Percentiles rank a stretch among this genome's conserved stretches.
phyloP scores from a whole-genome alignment of 495 filamentous ascomycete genomes.

The Penicillium bovifimosum region DNA sequence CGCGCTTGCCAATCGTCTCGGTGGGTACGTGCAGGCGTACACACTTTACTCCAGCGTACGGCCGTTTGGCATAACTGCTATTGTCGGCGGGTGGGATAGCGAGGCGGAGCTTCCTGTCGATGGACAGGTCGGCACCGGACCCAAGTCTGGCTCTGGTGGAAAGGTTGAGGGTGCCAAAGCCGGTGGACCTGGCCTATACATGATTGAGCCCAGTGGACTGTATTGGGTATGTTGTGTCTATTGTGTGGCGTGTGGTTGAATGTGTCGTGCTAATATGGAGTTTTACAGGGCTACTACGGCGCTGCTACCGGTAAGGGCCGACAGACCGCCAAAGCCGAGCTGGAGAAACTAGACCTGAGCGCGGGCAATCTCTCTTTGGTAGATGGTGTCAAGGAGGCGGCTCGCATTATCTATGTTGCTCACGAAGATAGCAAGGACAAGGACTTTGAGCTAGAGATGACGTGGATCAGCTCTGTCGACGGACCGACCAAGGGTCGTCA shows the following conservation, averaged over 20 bases:
- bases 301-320: constrained; percentile 94
- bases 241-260: background rate
- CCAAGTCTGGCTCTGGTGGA: constrained; percentile 70
- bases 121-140: constrained; percentile 78
- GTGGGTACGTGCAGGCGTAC: constrained; percentile 93
- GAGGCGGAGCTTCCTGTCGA: constrained; percentile 75
- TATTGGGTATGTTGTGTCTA: constrained; percentile 67
- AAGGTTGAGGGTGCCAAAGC: constrained; percentile 67
- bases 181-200: constrained; percentile 90
- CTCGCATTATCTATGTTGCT: constrained; percentile 90
- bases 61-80: constrained; percentile 92
- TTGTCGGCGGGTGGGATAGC: constrained; percentile 88
- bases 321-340: constrained; percentile 92
- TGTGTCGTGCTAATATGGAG: constrained; percentile 15
- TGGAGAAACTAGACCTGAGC: constrained; percentile 93
- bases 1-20: constrained; percentile 83
- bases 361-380: constrained; percentile 68
- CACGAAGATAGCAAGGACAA: constrained; percentile 98
- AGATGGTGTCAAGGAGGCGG: constrained; percentile 92
- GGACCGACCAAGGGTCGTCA: constrained; percentile 89
- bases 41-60: constrained; percentile 94
- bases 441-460: constrained; percentile 99
- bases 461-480: constrained; percentile 78
- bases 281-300: constrained; percentile 79
- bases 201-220: constrained; percentile 94